phyloP scores from a whole-genome alignment of 1,139 yeast genomes.

The Kodamaea ohmeri region DNA sequence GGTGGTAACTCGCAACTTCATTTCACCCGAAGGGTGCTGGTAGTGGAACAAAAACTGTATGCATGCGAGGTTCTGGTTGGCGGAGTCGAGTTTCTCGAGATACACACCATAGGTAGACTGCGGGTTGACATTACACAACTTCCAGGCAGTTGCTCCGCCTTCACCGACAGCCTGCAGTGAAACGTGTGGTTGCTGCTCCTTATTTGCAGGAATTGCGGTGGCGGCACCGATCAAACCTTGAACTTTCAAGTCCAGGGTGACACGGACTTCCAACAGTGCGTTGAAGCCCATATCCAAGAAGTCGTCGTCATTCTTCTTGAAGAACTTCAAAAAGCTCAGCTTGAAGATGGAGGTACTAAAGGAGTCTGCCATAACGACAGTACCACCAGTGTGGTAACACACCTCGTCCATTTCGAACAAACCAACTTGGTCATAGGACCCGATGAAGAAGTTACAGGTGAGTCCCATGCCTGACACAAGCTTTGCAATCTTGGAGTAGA shows the following conservation, averaged over 20 bases:
- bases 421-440: constrained; percentile 68
- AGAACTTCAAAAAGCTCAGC: constrained; percentile 57
- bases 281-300: constrained; percentile 52
- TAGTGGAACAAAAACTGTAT: constrained; percentile 77
- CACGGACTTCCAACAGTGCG: constrained; percentile 56
- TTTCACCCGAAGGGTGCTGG: constrained; percentile 53
- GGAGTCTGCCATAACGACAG: constrained; percentile 59
- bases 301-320: constrained; percentile 28
- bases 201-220: constrained; percentile 35
- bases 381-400: constrained; percentile 59
- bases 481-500: constrained; percentile 46
- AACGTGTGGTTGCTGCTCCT: constrained; percentile 28
- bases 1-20: constrained; percentile 51
- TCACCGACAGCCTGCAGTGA: constrained; percentile 41
- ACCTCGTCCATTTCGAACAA: constrained; percentile 62
- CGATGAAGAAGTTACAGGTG: constrained; percentile 56
- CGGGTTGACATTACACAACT: constrained; percentile 52
- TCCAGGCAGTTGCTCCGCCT: constrained; percentile 60
- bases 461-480: constrained; percentile 44
- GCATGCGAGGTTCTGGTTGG: constrained; percentile 29
- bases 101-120: constrained; percentile 58
- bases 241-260: constrained; percentile 47
- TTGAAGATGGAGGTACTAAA: constrained; percentile 64
- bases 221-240: constrained; percentile 64
- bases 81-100: constrained; percentile 50